These are phyloP conservation scores for Colletotrichum liriopes DNA, from an alignment of 2,329 filamentous ascomycete genomes.

Conservation along the genomic window DNA sequence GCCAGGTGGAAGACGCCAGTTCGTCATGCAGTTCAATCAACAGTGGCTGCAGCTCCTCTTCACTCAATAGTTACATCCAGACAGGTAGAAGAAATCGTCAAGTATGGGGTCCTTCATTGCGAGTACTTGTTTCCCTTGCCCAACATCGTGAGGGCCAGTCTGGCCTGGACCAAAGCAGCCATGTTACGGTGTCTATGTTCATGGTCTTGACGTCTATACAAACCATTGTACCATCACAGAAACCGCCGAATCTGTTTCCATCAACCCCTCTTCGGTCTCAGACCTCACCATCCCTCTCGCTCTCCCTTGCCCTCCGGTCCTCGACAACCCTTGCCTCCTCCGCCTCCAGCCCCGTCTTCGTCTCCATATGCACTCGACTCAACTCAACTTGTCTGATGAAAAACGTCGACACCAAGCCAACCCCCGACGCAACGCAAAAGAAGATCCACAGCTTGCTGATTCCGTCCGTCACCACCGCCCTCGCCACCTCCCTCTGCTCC, in stretches of 20 bases:
- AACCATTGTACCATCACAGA: neutral
- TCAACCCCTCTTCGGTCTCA: neutral
- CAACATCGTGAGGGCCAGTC: too few relatives aligned
- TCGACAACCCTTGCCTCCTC: constrained; percentile 21
- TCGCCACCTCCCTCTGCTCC: constrained; percentile 59
- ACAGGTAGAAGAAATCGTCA: neutral
- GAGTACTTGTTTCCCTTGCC: neutral
- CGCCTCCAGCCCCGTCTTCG: constrained; percentile 59
- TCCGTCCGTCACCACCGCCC: constrained; percentile 64
- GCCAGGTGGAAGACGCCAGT: neutral
- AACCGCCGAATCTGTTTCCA: neutral
- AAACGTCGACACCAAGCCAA: constrained; percentile 64
- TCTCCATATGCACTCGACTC: constrained; percentile 68
- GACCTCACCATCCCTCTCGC: neutral
- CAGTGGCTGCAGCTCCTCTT: neutral
- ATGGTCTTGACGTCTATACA: neutral
- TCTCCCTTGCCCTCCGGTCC: neutral
- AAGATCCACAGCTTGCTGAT: constrained; percentile 72
- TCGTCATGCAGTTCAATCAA: neutral
- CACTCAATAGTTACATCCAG: too few relatives aligned
- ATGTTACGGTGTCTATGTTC: neutral
- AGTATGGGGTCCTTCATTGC: neutral
- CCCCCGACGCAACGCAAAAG: constrained; percentile 64
- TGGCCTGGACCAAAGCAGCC: neutral
- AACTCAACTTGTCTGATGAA: constrained; percentile 66